Evolutionary conservation across 768 basidiomycete genomes (phyloP), one percentile per base, ranked within the genome.

Genomic region (Suillus weaverae): DNA sequence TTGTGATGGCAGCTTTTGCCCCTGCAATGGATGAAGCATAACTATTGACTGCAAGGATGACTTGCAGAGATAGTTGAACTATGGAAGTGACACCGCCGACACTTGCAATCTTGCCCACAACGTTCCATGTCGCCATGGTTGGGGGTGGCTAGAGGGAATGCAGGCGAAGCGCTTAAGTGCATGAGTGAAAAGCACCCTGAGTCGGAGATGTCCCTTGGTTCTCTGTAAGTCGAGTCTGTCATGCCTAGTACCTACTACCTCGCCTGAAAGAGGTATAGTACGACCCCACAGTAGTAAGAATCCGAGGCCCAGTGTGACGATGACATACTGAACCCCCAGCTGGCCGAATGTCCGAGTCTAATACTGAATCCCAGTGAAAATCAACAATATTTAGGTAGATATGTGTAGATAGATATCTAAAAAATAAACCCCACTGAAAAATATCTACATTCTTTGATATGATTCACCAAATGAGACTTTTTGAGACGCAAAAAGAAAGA

Each of bases 21-120:
- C 53, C 53, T 20, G 53, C 53, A 33, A 54, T 32, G 10, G 53
- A 54, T 33, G 53, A 54, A 33, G 53, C 32, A 54, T 54, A 54
- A 20, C 53, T 33, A 20, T 54, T 54, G 18, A 54, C 53, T 33
- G 53, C 53, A 54, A 33, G 1, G 32, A 54, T 33, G 5, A 54
- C 18, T 54, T 54, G 53, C 53, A 33, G 18, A 54, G 53, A 54
- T 33, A 54, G 53, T 54, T 54, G 32, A 54, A 33, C 32, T 11
- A 54, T 54, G 32, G 53, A 54, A 33, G 53, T 5, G 11, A 54
- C 32, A 6, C 53, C 53, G 18, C 53, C 53, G 32, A 54, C 18
- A 33, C n/a, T 54, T 9, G 53, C 53, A 20, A 33, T 54, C 5
- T 54, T 32, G 53, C 53, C 53, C 32, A 54, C 53, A 20, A 54